These are phyloP conservation scores for Trypethelium eluteriae DNA, from an alignment of 495 filamentous ascomycete species.

Conservation along the genomic window DNA sequence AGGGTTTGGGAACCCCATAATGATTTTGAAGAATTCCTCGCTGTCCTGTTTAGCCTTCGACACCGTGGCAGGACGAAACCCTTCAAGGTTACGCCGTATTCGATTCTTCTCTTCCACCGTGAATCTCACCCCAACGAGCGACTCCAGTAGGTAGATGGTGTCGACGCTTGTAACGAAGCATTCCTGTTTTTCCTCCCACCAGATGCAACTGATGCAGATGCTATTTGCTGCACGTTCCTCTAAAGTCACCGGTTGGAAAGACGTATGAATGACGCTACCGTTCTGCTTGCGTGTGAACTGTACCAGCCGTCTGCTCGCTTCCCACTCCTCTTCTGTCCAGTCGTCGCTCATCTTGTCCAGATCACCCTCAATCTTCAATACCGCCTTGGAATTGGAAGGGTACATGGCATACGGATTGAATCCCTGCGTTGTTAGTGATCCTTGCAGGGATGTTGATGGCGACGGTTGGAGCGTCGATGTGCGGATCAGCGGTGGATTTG, in stretches of 20 bases:
- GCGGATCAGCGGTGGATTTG: slow-evolving; percentile 65
- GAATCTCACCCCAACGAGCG: slow-evolving; percentile 73
- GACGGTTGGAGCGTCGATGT: slow-evolving; percentile 71
- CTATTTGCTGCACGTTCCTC: slow-evolving; percentile 32
- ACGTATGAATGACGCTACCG: slow-evolving; percentile 36
- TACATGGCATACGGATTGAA: slow-evolving; percentile 82
- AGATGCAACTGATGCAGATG: slow-evolving; percentile 47
- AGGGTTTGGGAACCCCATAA: slow-evolving; percentile 93
- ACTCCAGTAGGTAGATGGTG: slow-evolving; percentile 86
- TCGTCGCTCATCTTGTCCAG: slow-evolving; percentile 67
- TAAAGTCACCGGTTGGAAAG: slow-evolving; percentile 33
- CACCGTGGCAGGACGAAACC: slow-evolving; percentile 80
- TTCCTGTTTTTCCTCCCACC: slow-evolving; percentile 82
- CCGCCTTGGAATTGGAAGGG: slow-evolving; percentile 64
- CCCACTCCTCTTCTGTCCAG: slow-evolving; percentile 75
- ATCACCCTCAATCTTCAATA: slow-evolving; percentile 77
- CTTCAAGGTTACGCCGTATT: slow-evolving; percentile 89
- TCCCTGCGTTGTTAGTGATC: slow-evolving; percentile 34
- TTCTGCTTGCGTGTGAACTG: slow-evolving; percentile 71
- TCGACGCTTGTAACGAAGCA: slow-evolving; percentile 95
- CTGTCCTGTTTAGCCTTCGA: slow-evolving; percentile 86
- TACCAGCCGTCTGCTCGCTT: slow-evolving; percentile 70
- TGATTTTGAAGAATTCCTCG: slow-evolving; percentile 95
- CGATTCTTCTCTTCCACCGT: slow-evolving; percentile 96
- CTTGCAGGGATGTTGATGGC: slow-evolving; percentile 34